Evolutionary conservation across 768 basidiomycete species (phyloP), one percentile per base, ranked within the genome.

Genomic region (Butyriboletus loyo): DNA sequence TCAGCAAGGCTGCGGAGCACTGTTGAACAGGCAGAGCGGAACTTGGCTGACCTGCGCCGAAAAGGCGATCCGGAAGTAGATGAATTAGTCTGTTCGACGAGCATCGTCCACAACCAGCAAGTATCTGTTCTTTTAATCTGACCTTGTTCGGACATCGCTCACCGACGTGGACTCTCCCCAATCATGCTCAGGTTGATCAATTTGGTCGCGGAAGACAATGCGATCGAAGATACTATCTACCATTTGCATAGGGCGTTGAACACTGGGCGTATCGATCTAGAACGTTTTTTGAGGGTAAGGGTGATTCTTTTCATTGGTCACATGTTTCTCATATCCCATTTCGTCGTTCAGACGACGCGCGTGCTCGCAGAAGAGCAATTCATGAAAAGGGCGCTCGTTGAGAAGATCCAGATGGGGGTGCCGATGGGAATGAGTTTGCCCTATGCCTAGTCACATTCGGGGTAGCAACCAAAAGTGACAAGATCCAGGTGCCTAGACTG

Each of bases 181-280:
- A 34, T 42, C 28, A 39, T 51, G 40, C 30, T 44, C 66, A 98
- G 96, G 72, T 76, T 99, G 22, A 86, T 98, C 60, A 91, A 98
- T 66, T 79, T 98, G 27, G 87, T 98, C n/a, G 95, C 97, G n/a
- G 97, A 99, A 70, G 97, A 98, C 70, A 94, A 93, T 63, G 93
- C 96, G 1, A 94, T 98, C 66, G 96, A 98, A 72, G 97, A 98
- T 69, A 96, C 96, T 41, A 89, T 97, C 54, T 99, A 98, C 73
- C 94, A 98, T 68, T 81, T 99, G 42, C 92, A 95, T 58, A 82
- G 94, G 55, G 96, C 94, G 0, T 76, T 99, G 57, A 97, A 97
- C 66, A 76, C 86, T 47, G 91, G 91, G 1, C 83, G 92, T 53
- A 87, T 98, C 56, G 96, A 98, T 74, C 80, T 98, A 50, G 96